Evolutionary conservation across 2,329 filamentous ascomycete genomes (phyloP), one percentile per base, ranked within the genome.

Genomic region (Fusarium luffae): DNA sequence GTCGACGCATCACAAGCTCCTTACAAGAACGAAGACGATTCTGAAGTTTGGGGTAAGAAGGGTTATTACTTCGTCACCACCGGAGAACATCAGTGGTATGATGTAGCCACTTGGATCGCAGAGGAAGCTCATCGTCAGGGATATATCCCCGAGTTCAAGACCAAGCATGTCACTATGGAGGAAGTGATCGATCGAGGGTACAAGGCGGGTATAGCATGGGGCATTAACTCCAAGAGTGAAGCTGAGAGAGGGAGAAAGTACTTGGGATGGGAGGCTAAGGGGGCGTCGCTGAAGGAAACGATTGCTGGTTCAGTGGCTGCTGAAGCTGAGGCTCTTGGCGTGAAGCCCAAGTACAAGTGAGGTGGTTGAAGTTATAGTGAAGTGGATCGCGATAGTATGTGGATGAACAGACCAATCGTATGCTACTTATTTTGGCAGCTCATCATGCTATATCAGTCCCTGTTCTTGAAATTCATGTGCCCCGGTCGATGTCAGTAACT

Each of bases 71-170:
- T 93, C 66, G 83, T 85, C 10, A 46, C 30, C 4, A 42, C 44
- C 5, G 90, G 88, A 3, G 80, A 85, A 56, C 87, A 90, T 75
- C 80, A 79, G 25, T 93, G 90, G 90, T 85, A 86, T 7, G 87
- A 92, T 16, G 75, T 91, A 10, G 81, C 87, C 4, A 77, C 78
- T 61, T 81, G 80, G 74, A 82, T 92, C 60, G 88, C 86, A 2
- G 83, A 88, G 43, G 84, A 87, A 71, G 88, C 71, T 8, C 72
- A 59, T 37, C 81, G 75, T 66, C 77, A 74, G 70, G 79, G 76
- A 16, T 80, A 72, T 48, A 56, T 76, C 11, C 64, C 74, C 5
- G 76, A 77, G 44, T 61, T 70, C 7, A 43, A 68, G 52, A 75
- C 70, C 7, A 77, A 78, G 67, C 68, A 59, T 25, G 65, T 79